Evolutionary conservation across 2,329 filamentous ascomycete genomes (phyloP), one percentile per base, ranked within the genome.

Genomic region (Alternaria infectoria): DNA sequence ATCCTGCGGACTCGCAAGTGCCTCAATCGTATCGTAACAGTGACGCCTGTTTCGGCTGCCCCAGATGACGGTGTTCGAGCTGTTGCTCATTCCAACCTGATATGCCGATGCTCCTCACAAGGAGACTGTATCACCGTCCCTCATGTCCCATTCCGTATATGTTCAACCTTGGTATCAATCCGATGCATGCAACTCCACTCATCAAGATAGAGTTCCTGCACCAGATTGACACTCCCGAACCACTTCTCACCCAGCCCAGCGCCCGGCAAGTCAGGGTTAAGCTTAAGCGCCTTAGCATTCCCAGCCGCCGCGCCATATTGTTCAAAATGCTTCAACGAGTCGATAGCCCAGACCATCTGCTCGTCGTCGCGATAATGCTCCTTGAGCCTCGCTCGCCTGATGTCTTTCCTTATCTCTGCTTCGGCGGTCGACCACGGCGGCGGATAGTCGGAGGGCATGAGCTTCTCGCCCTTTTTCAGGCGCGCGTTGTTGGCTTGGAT

Each of bases 111-210:
- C 44, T 25, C 13, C 21, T 26, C 4, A 12, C 25, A 26, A 50
- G 12, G 26, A 28, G 5, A 30, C 15, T 17, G 23, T 28, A 49
- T 10, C 10, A 8, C n/a, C 32, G 15, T 50, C n/a, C 26, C 6
- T 62, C 49, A 43, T 6, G 52, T 55, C 4, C 64, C 62, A 10
- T 51, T 59, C 43, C 57, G 60, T 6, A 69, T 43, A 45, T 73
- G 67, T 30, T 73, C 71, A 6, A 66, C 58, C 59, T 74, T 74
- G 1, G 62, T 66, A 57, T 74, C 72, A 46, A 77, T 76, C 51
- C 76, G 63, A 57, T 78, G 72, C 70, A 77, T 65, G 44, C 74
- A 74, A 54, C 73, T 75, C 69, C 74, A 76, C 61, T 78, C 76
- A 59, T 78, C 76, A 26, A 78, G 54, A 62, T 72, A 75, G 5